Percentiles rank a stretch among this genome's conserved stretches.
These are phyloP conservation scores for Nemania sp. DNA, from an alignment of 2,329 filamentous ascomycete genomes.

Conservation along the genomic window DNA sequence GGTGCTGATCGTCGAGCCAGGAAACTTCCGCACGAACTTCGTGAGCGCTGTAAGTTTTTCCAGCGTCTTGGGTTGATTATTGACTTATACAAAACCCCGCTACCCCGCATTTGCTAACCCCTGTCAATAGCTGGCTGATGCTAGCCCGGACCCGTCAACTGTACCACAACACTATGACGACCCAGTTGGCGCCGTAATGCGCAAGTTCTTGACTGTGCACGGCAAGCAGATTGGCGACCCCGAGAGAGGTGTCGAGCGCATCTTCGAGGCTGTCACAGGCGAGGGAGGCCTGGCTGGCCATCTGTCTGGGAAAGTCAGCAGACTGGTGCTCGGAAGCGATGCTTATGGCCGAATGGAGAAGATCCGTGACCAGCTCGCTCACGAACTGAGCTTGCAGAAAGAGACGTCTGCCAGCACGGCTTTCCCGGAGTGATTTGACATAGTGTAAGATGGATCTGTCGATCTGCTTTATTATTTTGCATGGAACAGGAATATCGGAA, in stretches of 20 bases:
- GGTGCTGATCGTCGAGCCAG: constrained; percentile 47
- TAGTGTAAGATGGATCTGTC: too few relatives aligned
- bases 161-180: constrained; percentile 24
- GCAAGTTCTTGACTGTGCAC: constrained; percentile 23
- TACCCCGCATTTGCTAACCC: background rate
- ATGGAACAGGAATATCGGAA: too few relatives aligned
- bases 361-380: constrained; percentile 20
- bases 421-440: background rate
- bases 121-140: constrained; percentile 8
- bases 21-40: constrained; percentile 48
- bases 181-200: constrained; percentile 14
- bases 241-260: constrained; percentile 40
- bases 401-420: constrained; percentile 9
- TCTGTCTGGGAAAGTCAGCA: constrained; percentile 38
- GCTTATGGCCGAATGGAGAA: constrained; percentile 24
- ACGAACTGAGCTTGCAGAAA: constrained; percentile 22
- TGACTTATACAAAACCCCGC: too few relatives aligned
- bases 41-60: constrained; percentile 23
- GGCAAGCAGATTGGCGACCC: constrained; percentile 40
- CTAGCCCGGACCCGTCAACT: background rate
- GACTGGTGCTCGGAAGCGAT: constrained; percentile 45
- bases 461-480: too few relatives aligned
- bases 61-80: too few relatives aligned
- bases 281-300: constrained; percentile 33
- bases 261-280: constrained; percentile 43